Conservation (phyloP, 176 grass and related monocot species). For the Thalia dealbata region DNA sequence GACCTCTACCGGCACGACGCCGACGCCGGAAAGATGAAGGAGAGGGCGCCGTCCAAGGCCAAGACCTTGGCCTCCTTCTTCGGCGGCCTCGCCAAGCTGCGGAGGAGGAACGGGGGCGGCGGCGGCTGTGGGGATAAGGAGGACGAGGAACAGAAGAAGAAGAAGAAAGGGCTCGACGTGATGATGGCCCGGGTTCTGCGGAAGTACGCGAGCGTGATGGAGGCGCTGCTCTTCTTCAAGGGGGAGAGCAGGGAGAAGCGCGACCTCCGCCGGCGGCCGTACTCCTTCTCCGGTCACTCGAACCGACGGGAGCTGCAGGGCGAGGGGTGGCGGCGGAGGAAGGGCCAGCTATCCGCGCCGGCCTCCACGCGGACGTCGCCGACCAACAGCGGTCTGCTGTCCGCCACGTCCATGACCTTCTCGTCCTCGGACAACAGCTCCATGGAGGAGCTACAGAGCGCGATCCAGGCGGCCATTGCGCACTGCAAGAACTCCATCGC, state of each 20-base stretch:
- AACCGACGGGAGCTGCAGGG: conserved; percentile 21
- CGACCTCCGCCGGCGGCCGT: conserved; percentile 41
- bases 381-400: conserved; percentile 76
- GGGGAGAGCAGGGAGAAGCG: conserved; percentile 29
- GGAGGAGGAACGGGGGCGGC: not conserved
- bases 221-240: conserved; percentile 44
- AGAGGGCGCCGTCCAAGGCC: conserved; percentile 23
- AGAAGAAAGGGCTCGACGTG: conserved; percentile 37
- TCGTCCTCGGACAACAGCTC: conserved; percentile 83
- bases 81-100: conserved; percentile 32
- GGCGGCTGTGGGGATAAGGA: conserved; percentile 24
- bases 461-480: conserved; percentile 89
- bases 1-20: too few species aligned
- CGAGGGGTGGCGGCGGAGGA: conserved; percentile 21
- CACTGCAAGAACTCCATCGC: conserved; percentile 92
- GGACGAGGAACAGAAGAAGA: conserved; percentile 24
- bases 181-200: conserved; percentile 53
- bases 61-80: conserved; percentile 48
- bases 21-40: not conserved
- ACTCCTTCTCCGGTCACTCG: conserved; percentile 52
- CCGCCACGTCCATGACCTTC: conserved; percentile 49
- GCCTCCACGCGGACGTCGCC: conserved; percentile 69
- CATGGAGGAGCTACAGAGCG: conserved; percentile 90
- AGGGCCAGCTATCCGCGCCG: conserved; percentile 59
- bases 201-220: conserved; percentile 56